Conservation (phyloP, 495 filamentous ascomycete genomes). For the Gamarada debralockiae region DNA sequence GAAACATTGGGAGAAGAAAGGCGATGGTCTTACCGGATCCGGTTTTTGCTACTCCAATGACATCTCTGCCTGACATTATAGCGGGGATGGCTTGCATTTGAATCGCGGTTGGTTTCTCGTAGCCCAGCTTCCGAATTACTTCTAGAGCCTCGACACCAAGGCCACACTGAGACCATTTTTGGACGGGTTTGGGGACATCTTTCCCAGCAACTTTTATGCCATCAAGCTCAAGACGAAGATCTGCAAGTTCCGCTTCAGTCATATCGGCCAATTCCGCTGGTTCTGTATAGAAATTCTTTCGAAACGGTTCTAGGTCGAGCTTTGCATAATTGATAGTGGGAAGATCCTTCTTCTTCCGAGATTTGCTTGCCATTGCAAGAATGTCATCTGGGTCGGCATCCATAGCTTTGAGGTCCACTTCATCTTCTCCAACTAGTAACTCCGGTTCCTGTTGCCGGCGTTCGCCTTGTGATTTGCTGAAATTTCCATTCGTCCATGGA, state of each 20-base stretch:
- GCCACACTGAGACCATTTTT: slow-evolving; percentile 96
- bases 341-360: slow-evolving; percentile 94
- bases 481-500: slow-evolving; percentile 20
- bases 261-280: slow-evolving; percentile 78
- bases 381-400: slow-evolving; percentile 78
- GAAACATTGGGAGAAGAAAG: slow-evolving; percentile 92
- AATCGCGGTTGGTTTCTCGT: slow-evolving; percentile 84
- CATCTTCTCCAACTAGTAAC: slow-evolving; percentile 85
- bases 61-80: slow-evolving; percentile 94
- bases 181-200: slow-evolving; percentile 86
- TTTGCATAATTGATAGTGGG: slow-evolving; percentile 82
- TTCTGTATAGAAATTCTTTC: slow-evolving; percentile 93
- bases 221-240: slow-evolving; percentile 81
- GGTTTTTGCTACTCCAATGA: slow-evolving; percentile 96
- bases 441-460: slow-evolving; percentile 57
- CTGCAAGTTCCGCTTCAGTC: slow-evolving; percentile 79
- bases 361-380: slow-evolving; percentile 78
- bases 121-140: slow-evolving; percentile 79
- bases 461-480: slow-evolving; percentile 25
- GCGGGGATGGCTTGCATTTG: slow-evolving; percentile 93
- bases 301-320: slow-evolving; percentile 76
- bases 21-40: slow-evolving; percentile 99
- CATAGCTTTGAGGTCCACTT: slow-evolving; percentile 69
- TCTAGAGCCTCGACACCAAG: slow-evolving; percentile 84
- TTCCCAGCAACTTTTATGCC: slow-evolving; percentile 88